Evolutionary conservation across 1,139 yeast genomes (phyloP), one percentile per base, ranked within the genome.

Genomic region (Kodamaea sp.): DNA sequence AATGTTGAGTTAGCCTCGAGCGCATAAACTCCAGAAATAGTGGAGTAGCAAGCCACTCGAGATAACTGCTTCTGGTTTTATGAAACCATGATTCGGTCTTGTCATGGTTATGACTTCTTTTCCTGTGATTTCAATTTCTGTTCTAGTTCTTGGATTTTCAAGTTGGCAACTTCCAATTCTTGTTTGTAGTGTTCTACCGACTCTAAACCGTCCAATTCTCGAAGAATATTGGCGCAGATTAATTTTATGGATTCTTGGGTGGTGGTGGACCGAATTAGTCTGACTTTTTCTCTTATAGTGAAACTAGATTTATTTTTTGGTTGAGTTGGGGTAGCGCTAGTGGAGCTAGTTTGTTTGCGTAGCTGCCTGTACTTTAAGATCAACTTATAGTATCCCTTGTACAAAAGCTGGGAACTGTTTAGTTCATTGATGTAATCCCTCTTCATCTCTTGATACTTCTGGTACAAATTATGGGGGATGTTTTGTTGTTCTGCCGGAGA

Each of bases 301-400:
- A 42, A 39, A 8, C 33, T 27, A n/a, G 32, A 19, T 22, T 31
- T 40, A n/a, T 19, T 6, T 19, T 13, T 19, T n/a, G 31, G 26
- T 5, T 16, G 24, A 15, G 16, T 14, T 11, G 6, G 7, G 11
- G 26, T 4, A 10, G 35, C 5, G 16, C 7, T 15, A 7, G 4
- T 14, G 7, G 9, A 15, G 13, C 24, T 35, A 20, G 11, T 14
- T n/a, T 49, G 44, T 28, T 43, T 42, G 37, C 67, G 70, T 39
- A 72, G 48, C 11, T 57, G 57, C 26, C 65, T 58, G 46, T 74
- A 73, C 45, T 70, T 71, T 29, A 60, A 48, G 21, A 67, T 64
- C 20, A 75, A 57, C 34, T 59, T 55, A 42, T 68, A 63, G 45
- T 70, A 75, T 11, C 63, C 63, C 31, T 60, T 50, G 42, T 64